Evolutionary conservation across 1,139 yeast species (phyloP).

Genomic region (Candida freyschussii): DNA sequence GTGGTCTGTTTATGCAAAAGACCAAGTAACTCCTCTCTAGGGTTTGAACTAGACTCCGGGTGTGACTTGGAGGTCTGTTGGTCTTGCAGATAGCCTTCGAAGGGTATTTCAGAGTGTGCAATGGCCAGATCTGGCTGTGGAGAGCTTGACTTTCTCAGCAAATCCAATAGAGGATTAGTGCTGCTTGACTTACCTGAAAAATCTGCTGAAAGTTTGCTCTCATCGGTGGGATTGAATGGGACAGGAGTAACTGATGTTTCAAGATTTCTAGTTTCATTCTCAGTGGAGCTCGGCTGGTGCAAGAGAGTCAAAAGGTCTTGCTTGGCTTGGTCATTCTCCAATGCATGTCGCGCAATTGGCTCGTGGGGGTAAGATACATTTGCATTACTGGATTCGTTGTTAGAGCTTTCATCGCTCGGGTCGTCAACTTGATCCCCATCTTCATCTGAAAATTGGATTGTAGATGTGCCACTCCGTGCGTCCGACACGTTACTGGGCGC

Average conservation of each 20-base stretch:
- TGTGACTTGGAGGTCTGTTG: slow-evolving; percentile 4
- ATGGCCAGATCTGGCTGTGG: no score
- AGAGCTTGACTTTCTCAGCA: no score
- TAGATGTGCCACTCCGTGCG: slow-evolving; percentile 12
- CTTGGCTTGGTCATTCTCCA: not conserved
- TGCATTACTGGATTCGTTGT: not conserved
- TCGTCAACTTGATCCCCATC: slow-evolving; percentile 4
- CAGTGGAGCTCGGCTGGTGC: not conserved
- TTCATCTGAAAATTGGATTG: slow-evolving; percentile 11
- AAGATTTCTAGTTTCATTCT: not conserved
- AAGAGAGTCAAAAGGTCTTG: not conserved
- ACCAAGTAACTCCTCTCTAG: slow-evolving; percentile 7
- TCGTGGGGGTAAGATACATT: no score
- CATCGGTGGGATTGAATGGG: no score
- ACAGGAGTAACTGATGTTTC: no score
- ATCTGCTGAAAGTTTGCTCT: not conserved
- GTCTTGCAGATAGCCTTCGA: no score
- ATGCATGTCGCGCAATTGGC: not conserved
- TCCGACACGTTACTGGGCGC: slow-evolving; percentile 2
- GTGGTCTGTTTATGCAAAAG: slow-evolving; percentile 4
- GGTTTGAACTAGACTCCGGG: slow-evolving; percentile 9
- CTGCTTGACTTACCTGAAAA: not conserved
- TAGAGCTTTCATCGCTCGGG: not conserved
- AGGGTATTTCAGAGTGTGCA: no score
- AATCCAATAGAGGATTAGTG: slow-evolving; percentile 3